Base-by-base conservation (phyloP, 1,284 basidiomycete species). In the Amylostereum chailletii region DNA sequence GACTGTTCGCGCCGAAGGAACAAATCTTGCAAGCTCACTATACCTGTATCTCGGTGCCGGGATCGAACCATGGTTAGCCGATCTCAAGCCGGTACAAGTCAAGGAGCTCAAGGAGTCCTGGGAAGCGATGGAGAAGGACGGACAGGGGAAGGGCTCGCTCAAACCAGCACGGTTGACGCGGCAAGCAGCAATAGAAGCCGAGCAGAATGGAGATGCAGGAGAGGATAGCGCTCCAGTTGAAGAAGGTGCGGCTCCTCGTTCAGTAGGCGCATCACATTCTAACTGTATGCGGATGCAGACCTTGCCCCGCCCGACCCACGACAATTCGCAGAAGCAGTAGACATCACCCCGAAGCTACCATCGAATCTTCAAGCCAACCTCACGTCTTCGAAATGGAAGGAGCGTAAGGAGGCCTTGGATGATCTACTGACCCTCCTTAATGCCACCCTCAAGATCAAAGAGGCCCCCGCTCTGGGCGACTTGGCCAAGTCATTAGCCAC, bases 51-150 rank as follows among this genome's bases (percentile, higher is more conserved):
- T 99, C 55, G 96, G 96, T 27, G 72, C 87, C 1, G 88, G 85
- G 0, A 86, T 99, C 53, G 85, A 93, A 49, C 81, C 93, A 42
- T 92, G 86, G 68, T 71, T 99, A 7, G 71, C 81, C n/a, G 90
- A 96, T 57, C 77, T 99, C 54, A 99, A 99, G 65, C 93, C 96
- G 0, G 94, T 99, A n/a, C 96, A 99, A 66, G 83, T 94, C 41
- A 94, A 97, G 64, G 96, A 99, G 62, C 68, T 99, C 53, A 91
- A 92, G 59, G 94, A 96, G 62, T 77, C 83, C 0, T 99, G 97
- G 60, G 90, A 90, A 55, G 70, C 66, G 32, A 75, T 95, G 71
- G 93, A 96, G 60, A 82, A 80, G 45, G 83, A 86, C 34, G 87
- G 86, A 1, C 86, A 85, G 56, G 90, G 90, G 0, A 87, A 88